Evolutionary conservation across 75 land plant genomes (phyloP).

Genomic region (Azolla pinnata): DNA sequence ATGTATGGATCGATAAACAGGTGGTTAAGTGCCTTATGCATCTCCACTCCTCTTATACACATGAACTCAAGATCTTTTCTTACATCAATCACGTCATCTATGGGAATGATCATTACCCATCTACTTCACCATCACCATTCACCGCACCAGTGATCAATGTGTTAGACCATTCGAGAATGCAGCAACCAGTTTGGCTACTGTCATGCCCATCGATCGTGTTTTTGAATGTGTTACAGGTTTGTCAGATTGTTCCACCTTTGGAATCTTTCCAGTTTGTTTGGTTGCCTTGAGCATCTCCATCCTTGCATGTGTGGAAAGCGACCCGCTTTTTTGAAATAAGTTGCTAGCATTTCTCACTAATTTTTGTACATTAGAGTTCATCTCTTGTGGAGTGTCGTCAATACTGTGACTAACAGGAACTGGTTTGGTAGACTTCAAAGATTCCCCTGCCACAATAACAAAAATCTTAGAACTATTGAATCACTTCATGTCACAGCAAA

Average conservation of each 20-base stretch:
- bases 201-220: conserved; percentile 1
- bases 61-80: no score
- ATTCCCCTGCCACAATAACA: conserved; percentile 3
- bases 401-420: neutral
- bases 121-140: no score
- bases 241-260: no score
- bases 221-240: neutral
- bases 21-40: no score
- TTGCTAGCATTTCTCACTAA: conserved; percentile 13
- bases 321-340: neutral
- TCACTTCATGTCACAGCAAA: no score
- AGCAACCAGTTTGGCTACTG: neutral
- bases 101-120: no score
- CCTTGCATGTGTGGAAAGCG: neutral
- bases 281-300: neutral
- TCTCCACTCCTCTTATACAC: no score
- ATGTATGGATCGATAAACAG: no score
- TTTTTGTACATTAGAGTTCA: conserved; percentile 9
- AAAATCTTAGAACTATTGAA: no score
- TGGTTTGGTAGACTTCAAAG: conserved; percentile 13
- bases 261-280: no score
- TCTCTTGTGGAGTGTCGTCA: neutral
- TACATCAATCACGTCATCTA: no score
- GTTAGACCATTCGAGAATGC: neutral
- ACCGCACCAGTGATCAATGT: no score